Evolutionary conservation across 2,329 filamentous ascomycete genomes (phyloP).

Genomic region (Pyrenophora tritici-repentis): DNA sequence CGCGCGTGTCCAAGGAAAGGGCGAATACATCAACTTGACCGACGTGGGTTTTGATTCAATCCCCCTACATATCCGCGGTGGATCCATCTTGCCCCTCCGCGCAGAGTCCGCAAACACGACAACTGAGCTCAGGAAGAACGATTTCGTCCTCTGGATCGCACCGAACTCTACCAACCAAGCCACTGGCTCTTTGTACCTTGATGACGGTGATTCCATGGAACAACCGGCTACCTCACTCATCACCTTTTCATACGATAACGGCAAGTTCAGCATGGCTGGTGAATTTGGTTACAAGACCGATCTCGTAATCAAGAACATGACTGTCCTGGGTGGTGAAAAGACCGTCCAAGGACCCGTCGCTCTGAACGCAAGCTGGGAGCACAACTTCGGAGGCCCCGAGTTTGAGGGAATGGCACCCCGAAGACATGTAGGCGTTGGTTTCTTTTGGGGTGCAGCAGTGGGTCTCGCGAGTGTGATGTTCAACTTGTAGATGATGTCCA

Average conservation of each 20-base stretch:
- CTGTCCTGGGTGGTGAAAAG: conserved; percentile 50
- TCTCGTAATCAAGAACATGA: conserved; percentile 33
- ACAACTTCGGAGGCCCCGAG: conserved; percentile 6
- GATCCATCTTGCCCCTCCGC: conserved; percentile 66
- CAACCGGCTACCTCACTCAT: conserved; percentile 63
- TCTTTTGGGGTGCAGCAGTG: neutral
- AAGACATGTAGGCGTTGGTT: neutral
- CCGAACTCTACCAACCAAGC: conserved; percentile 67
- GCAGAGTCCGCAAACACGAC: conserved; percentile 63
- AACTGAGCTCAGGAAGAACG: conserved; percentile 65
- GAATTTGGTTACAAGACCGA: conserved; percentile 57
- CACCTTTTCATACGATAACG: conserved; percentile 63
- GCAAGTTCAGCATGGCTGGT: conserved; percentile 59
- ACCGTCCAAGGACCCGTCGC: conserved; percentile 57
- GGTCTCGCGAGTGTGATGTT: neutral
- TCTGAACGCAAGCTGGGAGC: conserved; percentile 21
- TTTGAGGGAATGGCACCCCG: neutral
- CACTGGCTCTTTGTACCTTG: conserved; percentile 70
- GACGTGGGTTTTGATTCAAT: conserved; percentile 60
- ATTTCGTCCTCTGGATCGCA: conserved; percentile 75
- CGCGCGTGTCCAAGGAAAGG: conserved; percentile 54
- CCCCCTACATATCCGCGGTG: conserved; percentile 68
- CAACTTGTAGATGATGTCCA: neutral
- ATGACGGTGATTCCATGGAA: conserved; percentile 72
- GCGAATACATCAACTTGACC: conserved; percentile 50